Conservation (phyloP, 2,329 filamentous ascomycete species). For the Curvularia lunata region DNA sequence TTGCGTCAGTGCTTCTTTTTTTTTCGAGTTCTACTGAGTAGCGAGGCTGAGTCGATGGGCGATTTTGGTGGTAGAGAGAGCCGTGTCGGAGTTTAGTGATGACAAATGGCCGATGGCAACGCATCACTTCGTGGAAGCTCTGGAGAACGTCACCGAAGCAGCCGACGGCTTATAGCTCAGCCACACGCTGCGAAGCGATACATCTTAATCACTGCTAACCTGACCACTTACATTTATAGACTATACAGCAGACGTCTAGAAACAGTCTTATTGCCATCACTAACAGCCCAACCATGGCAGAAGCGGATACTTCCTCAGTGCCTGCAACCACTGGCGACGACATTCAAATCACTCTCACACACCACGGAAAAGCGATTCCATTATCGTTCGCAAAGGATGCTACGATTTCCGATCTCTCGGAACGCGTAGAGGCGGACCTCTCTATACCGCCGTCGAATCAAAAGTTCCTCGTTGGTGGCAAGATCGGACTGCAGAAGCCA, state of each 20-base stretch:
- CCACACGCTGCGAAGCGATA: conserved; percentile 30
- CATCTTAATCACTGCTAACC: conserved; percentile 42
- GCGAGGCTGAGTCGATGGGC: not conserved
- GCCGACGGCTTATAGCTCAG: conserved; percentile 25
- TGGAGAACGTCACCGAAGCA: conserved; percentile 44
- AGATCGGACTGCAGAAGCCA: conserved; percentile 67
- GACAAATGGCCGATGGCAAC: conserved; percentile 45
- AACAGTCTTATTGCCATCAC: not conserved
- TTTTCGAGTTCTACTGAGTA: not conserved
- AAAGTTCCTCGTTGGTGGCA: conserved; percentile 70
- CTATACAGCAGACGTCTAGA: conserved; percentile 8
- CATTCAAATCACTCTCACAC: conserved; percentile 57
- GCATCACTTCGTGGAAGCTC: conserved; percentile 41
- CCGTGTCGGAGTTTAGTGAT: conserved; percentile 23
- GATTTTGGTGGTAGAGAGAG: not conserved
- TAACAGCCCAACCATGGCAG: conserved; percentile 20
- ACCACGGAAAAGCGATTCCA: conserved; percentile 60
- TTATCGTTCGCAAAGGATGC: conserved; percentile 57
- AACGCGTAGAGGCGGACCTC: conserved; percentile 62
- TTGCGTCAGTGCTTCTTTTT: not conserved
- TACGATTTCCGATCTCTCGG: conserved; percentile 65
- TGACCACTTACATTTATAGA: conserved; percentile 20
- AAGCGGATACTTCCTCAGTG: conserved; percentile 13
- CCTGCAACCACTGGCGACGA: conserved; percentile 23
- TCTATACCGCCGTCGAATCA: conserved; percentile 69